Evolutionary conservation across 306 rosid genomes (phyloP), one percentile per base, ranked within the genome.

Genomic region (Corylus americana): DNA sequence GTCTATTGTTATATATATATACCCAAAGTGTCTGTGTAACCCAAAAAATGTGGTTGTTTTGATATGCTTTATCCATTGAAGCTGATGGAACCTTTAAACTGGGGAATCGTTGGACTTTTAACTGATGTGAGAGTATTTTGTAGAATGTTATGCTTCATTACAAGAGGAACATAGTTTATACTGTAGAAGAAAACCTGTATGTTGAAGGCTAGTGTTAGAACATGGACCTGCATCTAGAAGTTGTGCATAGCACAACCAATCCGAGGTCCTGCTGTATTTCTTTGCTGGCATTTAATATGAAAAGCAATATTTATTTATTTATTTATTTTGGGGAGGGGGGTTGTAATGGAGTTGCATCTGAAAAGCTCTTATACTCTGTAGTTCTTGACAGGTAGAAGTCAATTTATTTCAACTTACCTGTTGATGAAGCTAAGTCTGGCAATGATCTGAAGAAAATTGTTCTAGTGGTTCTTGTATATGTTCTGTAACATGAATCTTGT

Each of bases 171-270:
- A 8, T 48, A 8, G 13, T 48, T 11, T 9, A 18, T 57, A 57
- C 8, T 57, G 13, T 57, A 29, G 63, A 57, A n/a, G 63, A 20
- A 22, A 39, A 58, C 18, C 31, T 58, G 31, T 58, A 20, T 58
- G 31, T 58, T 58, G 37, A 58, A 58, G 64, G 64, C 64, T 58
- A 58, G 37, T 58, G 12, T 58, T 58, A 58, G 37, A 58, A 58
- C 31, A 58, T 20, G 4, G 64, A 25, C 2, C 31, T 22, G 13
- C 29, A 58, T 58, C 64, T 58, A 11, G 20, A 58, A 58, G 64
- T 58, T 58, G 11, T 58, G 11, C 10, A 58, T 58, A 22, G 27
- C 4, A 58, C 22, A 58, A 58, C 14, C n/a, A 2, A 16, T 58
- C 64, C 1, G 31, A 20, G 31, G 35, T 5, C 16, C 16, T 58